Percentiles rank a stretch among this genome's conserved stretches.
These are phyloP conservation scores for Kwoniella pini DNA, from an alignment of 768 basidiomycete genomes.

Conservation along the genomic window DNA sequence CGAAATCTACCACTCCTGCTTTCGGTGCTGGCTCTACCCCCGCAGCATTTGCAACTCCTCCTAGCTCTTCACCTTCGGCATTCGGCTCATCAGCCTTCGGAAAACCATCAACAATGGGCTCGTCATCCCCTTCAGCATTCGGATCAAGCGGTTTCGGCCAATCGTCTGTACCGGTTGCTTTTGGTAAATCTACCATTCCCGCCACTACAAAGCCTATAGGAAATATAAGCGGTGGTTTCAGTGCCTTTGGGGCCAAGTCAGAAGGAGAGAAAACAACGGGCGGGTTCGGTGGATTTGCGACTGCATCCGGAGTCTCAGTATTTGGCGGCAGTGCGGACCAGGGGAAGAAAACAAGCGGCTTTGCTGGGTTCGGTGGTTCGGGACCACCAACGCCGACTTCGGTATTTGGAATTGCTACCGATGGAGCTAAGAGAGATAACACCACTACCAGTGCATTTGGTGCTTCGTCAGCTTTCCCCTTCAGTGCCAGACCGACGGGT, in stretches of 20 bases:
- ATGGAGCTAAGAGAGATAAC: background rate
- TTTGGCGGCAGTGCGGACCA: constrained; percentile 6
- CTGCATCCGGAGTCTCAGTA: constrained; percentile 6
- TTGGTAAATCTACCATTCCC: constrained; percentile 23
- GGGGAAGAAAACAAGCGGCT: constrained; percentile 5
- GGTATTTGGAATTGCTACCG: constrained; percentile 2
- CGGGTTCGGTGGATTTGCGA: constrained; percentile 26
- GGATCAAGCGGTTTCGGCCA: constrained; percentile 56
- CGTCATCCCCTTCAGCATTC: constrained; percentile 44
- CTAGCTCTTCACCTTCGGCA: constrained; percentile 41
- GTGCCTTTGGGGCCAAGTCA: constrained; percentile 39
- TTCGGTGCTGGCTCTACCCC: constrained; percentile 26
- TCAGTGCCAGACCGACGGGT: background rate
- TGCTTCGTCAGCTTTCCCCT: background rate
- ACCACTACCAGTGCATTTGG: background rate
- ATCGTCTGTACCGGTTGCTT: constrained; percentile 43
- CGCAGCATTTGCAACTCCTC: constrained; percentile 23
- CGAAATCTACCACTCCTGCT: constrained; percentile 18
- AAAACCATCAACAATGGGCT: constrained; percentile 48
- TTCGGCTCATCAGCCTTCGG: constrained; percentile 50
- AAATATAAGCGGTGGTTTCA: constrained; percentile 40
- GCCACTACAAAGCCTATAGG: constrained; percentile 22
- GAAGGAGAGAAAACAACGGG: constrained; percentile 2
- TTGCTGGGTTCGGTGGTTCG: constrained; percentile 1
- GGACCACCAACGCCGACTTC: background rate